Evolutionary conservation across 768 basidiomycete species (phyloP), one percentile per base, ranked within the genome.

Genomic region (Calocera cornea): DNA sequence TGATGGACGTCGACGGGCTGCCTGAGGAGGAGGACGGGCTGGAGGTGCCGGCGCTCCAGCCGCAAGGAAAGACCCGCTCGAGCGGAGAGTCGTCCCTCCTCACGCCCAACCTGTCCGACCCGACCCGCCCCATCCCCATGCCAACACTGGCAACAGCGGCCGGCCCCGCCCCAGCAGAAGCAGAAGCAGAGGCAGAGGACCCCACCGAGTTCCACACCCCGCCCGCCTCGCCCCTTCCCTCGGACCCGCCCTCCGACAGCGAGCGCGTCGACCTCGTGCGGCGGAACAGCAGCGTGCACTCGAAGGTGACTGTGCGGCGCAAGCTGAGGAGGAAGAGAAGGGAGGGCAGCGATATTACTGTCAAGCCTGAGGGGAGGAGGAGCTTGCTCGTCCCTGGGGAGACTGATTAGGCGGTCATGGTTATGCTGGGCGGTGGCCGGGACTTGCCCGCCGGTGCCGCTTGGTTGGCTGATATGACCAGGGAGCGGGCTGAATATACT

Each of bases 291-390:
- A 60, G 54, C 54, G 54, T 60, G 22, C 54, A 60, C 22, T 5
- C 5, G 7, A 60, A 60, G 19, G 54, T 60, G 11, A 60, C 54
- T 33, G 31, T 60, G 22, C 54, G 54, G 16, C 24, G 54, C 3
- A 60, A 60, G 22, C 54, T 60, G 54, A 60, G 54, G 31, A 2
- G 54, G 27, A 60, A 60, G 54, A 60, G 54, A 19, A 27, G 54
- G 54, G 54, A 60, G 8, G 54, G 54, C 14, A 60, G 54, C 31
- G 54, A 60, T 60, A 60, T 60, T 60, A 60, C 54, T 22, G 27
- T 60, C 16, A 60, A 60, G 54, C 54, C 54, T 2, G 54, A 60
- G 24, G 44, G 16, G 14, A 27, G 54, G 54, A 27, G 31, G 54
- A 60, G 27, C 31, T 12, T 27, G 44, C 7, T 19, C 19, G 7